Conservation (phyloP, 2,329 filamentous ascomycete genomes). For the Cryphonectria naterciae region DNA sequence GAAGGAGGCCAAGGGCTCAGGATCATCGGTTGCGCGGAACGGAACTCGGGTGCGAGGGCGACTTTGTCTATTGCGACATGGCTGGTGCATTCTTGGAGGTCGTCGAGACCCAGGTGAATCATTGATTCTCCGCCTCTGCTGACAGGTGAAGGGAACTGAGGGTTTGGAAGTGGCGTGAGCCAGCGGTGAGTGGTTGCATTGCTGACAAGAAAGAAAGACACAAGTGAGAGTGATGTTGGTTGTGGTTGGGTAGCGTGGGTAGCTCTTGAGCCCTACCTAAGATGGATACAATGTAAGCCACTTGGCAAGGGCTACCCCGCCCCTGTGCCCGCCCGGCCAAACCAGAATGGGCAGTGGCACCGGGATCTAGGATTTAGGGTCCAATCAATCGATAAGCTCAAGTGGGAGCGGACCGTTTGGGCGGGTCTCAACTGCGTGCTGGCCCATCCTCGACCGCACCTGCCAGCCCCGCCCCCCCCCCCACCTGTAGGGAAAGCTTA, state of each 20-base stretch:
- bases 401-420: not conserved
- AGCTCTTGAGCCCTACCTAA: not conserved
- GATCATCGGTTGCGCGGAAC: not conserved
- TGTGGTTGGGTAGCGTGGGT: not conserved
- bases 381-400: conserved; percentile 1
- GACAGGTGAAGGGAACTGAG: not conserved
- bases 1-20: not conserved
- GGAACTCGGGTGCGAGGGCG: not conserved
- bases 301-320: conserved; percentile 1
- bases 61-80: not conserved
- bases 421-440: not conserved
- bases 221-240: not conserved
- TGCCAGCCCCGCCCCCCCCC: not conserved
- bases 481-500: not conserved
- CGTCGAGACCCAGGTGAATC: not conserved
- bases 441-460: not conserved
- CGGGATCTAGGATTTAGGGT: conserved; percentile 1
- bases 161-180: conserved; percentile 16
- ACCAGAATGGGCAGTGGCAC: not conserved
- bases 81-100: not conserved
- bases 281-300: not conserved
- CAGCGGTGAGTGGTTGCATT: conserved; percentile 15
- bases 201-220: not conserved
- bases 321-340: not conserved
- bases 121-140: not conserved